phyloP scores from a whole-genome alignment of 495 filamentous ascomycete species.

The Lasiosphaeriaceae sp. region DNA sequence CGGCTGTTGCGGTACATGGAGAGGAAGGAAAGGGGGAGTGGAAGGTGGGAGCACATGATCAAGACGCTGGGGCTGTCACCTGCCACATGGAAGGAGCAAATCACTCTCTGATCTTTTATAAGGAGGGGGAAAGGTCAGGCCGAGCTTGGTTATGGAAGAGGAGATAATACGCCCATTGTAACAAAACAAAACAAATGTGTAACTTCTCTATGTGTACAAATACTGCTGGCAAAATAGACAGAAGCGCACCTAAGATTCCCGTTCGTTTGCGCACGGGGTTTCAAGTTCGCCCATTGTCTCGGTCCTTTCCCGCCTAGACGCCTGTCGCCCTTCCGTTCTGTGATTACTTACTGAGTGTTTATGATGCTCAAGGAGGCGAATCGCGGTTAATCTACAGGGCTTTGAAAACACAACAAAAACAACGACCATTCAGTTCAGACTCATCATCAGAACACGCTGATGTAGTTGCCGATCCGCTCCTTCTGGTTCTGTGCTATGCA shows the following conservation, averaged over 20 bases:
- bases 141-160: too few species aligned
- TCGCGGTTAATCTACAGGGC: constrained; percentile 28
- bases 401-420: constrained; percentile 16
- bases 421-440: constrained; percentile 1
- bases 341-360: constrained; percentile 18
- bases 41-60: constrained; percentile 80
- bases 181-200: constrained; percentile 16
- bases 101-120: constrained; percentile 56
- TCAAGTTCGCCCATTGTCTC: neutral
- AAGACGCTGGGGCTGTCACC: constrained; percentile 80
- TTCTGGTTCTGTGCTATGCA: constrained; percentile 99
- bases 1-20: constrained; percentile 82
- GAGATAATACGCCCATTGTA: constrained; percentile 8
- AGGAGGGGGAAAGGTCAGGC: neutral
- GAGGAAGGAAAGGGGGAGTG: constrained; percentile 83
- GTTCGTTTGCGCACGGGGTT: neutral
- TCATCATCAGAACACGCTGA: constrained; percentile 74
- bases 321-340: constrained; percentile 10
- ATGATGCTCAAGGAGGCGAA: constrained; percentile 1
- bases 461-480: constrained; percentile 97
- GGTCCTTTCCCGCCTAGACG: constrained; percentile 19
- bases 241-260: constrained; percentile 9
- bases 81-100: constrained; percentile 81
- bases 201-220: constrained; percentile 37
- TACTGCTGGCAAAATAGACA: constrained; percentile 22